Percentiles rank a stretch among this genome's conserved stretches.
Evolutionary conservation across 208 protist genomes (phyloP).

Genomic region (Leishmania amazonensis): DNA sequence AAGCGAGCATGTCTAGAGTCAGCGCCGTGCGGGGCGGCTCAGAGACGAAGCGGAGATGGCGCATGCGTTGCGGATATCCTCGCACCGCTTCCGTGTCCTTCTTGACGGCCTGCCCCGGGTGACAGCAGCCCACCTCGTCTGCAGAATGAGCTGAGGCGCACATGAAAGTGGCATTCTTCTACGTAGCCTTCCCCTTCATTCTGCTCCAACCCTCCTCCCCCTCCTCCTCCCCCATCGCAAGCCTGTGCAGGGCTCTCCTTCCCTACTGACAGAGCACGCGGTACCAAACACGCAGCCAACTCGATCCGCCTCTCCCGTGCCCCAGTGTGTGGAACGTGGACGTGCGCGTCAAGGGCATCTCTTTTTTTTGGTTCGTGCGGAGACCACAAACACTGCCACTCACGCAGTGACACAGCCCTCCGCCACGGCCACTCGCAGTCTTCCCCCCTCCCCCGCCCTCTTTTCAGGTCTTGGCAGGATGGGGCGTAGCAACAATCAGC

Average conservation of each 20-base stretch:
- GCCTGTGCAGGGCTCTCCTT: background rate
- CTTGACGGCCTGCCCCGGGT: background rate
- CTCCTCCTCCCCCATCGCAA: background rate
- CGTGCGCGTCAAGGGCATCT: background rate
- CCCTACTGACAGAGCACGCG: too few species aligned
- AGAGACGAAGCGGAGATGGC: background rate
- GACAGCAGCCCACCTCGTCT: background rate
- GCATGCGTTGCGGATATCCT: background rate
- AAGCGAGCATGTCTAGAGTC: background rate
- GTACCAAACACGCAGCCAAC: background rate
- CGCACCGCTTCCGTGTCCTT: background rate
- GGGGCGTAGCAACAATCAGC: constrained; percentile 90
- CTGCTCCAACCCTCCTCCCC: background rate
- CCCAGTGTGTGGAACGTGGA: background rate
- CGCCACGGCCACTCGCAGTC: background rate
- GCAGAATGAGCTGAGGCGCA: background rate
- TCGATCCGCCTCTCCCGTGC: background rate
- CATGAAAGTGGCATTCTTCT: background rate
- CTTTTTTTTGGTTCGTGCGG: background rate
- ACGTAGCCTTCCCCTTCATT: background rate
- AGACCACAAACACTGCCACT: background rate
- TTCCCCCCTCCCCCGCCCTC: background rate
- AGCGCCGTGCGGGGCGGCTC: background rate
- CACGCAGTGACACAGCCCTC: background rate
- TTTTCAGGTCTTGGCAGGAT: constrained; percentile 28